Base-by-base conservation (phyloP, 371 early-diverging fungal species). In the Dichotomocladium elegans region DNA sequence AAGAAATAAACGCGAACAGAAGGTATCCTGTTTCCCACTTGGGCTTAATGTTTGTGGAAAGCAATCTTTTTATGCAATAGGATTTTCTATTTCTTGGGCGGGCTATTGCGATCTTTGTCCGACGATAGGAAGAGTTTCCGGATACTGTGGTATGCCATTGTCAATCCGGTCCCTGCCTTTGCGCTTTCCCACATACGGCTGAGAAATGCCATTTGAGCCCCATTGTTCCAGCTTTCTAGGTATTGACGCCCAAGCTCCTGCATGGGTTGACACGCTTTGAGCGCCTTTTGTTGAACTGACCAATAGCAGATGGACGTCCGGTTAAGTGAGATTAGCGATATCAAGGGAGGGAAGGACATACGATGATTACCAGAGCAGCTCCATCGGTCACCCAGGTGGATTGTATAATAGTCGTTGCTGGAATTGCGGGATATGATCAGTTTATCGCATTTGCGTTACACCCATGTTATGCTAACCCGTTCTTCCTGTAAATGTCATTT, bases 321-420 rank as follows among this genome's bases (percentile, higher is more conserved):
- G 11, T 28, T 11, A 26, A 27, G 11, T 29, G 25, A 19, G n/a
- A 28, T 15, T 11, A 25, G 29, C 15, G 29, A 46, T 17, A 46
- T 11, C 17, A 25, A 29, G 28, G 26, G 29, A 27, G 19, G 29
- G 25, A 25, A 15, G n/a, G 26, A 51, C 55, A 29, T 63, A 63
- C 63, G 47, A 54, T 63, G 55, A 35, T 63, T 58, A 17, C 58
- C 58, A 19, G 58, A 53, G 28, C 55, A 35, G 28, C 46, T 51
- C 14, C 56, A 53, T 21, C 50, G 41, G 28, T 63, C 58, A 26
- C 58, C 58, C 6, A 63, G 43, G 12, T 63, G 58, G 8, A 63
- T 51, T 8, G 63, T 58, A 44, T 63, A 58, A 41, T 63, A 63
- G 25, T 58, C 58, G n/a, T 53, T 21, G 28, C 60, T 59, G 26